Conservation (phyloP, 345 rosid genomes). For the Eucalyptus marginata region DNA sequence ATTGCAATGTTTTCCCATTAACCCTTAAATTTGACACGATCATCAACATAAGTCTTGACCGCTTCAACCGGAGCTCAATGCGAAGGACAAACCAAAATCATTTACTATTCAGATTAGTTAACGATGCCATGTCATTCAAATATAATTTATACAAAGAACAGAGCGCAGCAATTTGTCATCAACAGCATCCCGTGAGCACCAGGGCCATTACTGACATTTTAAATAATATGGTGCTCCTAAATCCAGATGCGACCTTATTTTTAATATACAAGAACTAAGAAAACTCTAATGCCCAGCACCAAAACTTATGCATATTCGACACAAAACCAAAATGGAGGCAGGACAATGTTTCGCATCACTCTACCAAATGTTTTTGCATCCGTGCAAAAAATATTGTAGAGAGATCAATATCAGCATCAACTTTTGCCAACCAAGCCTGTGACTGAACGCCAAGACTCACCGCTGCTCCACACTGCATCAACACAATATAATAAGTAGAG, state of each 20-base stretch:
- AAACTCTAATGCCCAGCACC: background rate
- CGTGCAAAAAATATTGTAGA: background rate
- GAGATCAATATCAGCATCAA: background rate
- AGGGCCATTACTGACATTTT: background rate
- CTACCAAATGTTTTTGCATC: background rate
- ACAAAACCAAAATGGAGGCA: background rate
- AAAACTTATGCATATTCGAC: background rate
- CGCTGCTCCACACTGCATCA: slow-evolving; percentile 58
- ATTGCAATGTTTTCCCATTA: background rate
- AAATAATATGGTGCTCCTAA: background rate
- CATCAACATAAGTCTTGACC: background rate
- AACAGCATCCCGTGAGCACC: background rate
- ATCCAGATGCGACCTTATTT: background rate
- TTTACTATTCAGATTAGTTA: background rate
- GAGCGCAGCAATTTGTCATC: background rate
- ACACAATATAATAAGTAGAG: background rate
- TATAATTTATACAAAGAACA: background rate
- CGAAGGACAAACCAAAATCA: background rate
- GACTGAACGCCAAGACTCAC: slow-evolving; percentile 52
- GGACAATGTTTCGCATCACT: background rate
- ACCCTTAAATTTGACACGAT: background rate
- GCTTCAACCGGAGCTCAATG: background rate
- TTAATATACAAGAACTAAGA: background rate
- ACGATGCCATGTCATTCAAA: background rate
- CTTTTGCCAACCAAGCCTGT: background rate